Evolutionary conservation across 192 early-diverging fungal genomes (phyloP).

Genomic region (Coemansia erecta): DNA sequence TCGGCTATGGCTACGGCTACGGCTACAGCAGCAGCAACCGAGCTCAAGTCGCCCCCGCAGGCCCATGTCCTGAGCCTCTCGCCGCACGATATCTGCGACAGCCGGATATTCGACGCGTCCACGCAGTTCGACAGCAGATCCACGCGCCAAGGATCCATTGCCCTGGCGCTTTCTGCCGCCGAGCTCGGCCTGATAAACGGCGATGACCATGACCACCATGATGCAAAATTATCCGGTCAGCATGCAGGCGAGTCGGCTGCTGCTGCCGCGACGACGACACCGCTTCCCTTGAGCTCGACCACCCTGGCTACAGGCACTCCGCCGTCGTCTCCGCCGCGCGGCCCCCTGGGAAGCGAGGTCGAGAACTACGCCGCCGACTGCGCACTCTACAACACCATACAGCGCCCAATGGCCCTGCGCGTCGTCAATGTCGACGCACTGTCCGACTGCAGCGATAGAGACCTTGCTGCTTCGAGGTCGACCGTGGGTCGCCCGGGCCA

Average conservation of each 20-base stretch:
- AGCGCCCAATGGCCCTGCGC: conserved; percentile 14
- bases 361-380: conserved; percentile 1
- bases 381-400: conserved; percentile 11
- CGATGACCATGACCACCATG: too few species aligned
- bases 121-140: conserved; percentile 15
- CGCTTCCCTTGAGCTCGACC: neutral
- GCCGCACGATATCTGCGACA: neutral
- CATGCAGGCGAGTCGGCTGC: too few species aligned
- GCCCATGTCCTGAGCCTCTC: neutral
- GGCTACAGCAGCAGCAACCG: neutral
- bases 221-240: neutral
- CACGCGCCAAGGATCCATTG: conserved; percentile 16
- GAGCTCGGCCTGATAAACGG: conserved; percentile 31
- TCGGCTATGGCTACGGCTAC: neutral
- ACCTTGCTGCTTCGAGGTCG: neutral
- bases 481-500: neutral
- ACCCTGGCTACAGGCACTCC: neutral
- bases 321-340: neutral
- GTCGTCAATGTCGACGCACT: conserved; percentile 6
- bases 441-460: neutral
- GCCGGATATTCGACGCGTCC: conserved; percentile 4
- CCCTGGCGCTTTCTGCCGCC: conserved; percentile 26
- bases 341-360: neutral
- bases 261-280: neutral
- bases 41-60: neutral